A percentile compares a stretch with the other conserved stretches of the same genome.
Conservation (phyloP, 441 rosid genomes). For the Erysimum cheiri region DNA sequence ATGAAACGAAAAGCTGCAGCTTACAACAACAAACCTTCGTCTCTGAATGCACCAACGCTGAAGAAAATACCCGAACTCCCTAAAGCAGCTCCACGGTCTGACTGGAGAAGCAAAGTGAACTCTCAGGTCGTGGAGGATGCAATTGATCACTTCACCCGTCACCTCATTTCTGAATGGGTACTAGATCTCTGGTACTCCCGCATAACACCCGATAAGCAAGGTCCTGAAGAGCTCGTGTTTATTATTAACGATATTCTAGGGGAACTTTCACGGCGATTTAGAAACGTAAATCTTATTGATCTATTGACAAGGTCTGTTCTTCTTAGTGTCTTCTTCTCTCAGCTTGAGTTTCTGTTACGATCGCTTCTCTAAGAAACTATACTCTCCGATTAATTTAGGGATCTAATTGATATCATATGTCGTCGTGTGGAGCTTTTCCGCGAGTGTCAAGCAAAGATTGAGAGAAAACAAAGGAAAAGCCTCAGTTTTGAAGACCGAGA, state of each 20-base stretch:
- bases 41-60: conserved; percentile 43
- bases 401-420: conserved; percentile 76
- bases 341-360: conserved; percentile 6
- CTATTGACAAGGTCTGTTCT: conserved; percentile 78
- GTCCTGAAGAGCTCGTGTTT: conserved; percentile 87
- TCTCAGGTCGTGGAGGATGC: conserved; percentile 93
- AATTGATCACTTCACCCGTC: conserved; percentile 83
- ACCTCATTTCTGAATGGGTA: conserved; percentile 92
- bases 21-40: conserved; percentile 63
- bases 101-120: conserved; percentile 93
- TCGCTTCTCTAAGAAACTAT: conserved; percentile 45
- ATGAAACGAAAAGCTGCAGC: conserved; percentile 77
- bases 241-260: conserved; percentile 83
- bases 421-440: conserved; percentile 90
- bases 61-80: conserved; percentile 55
- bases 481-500: conserved; percentile 71
- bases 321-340: conserved; percentile 23
- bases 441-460: conserved; percentile 73
- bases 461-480: conserved; percentile 52
- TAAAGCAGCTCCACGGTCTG: conserved; percentile 57
- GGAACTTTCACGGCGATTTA: conserved; percentile 80
- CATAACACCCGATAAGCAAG: conserved; percentile 85
- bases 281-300: conserved; percentile 85
- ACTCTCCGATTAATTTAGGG: conserved; percentile 69
- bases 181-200: conserved; percentile 94